Percentiles rank a stretch among this genome's conserved stretches.
These are phyloP conservation scores for Boletus chippewaensis DNA, from an alignment of 1,284 basidiomycete species.

Conservation along the genomic window DNA sequence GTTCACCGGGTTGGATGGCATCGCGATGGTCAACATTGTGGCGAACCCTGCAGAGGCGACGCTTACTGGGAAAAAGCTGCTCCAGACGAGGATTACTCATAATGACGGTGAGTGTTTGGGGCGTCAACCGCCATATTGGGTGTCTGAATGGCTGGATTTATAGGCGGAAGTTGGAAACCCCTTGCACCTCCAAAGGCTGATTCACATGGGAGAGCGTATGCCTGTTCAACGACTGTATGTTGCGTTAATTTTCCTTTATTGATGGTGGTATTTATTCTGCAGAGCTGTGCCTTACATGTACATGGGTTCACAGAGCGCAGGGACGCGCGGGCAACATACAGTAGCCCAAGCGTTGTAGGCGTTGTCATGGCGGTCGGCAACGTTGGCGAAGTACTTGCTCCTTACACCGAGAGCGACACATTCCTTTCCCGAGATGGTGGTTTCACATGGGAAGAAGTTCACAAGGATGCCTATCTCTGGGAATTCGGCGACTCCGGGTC, in stretches of 20 bases:
- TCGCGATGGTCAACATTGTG: slow-evolving; percentile 90
- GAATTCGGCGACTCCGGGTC: slow-evolving; percentile 98
- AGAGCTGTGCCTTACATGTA: slow-evolving; percentile 84
- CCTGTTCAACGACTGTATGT: slow-evolving; percentile 62
- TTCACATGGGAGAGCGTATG: slow-evolving; percentile 70
- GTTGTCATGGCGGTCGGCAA: slow-evolving; percentile 97
- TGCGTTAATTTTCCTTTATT: neutral
- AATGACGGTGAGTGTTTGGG: slow-evolving; percentile 70
- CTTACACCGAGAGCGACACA: slow-evolving; percentile 87
- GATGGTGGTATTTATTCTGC: slow-evolving; percentile 3
- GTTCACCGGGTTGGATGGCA: slow-evolving; percentile 93
- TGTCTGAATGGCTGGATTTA: neutral
- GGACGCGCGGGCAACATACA: slow-evolving; percentile 88
- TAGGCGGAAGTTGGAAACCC: slow-evolving; percentile 83
- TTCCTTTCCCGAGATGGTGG: slow-evolving; percentile 96
- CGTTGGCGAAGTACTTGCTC: slow-evolving; percentile 77
- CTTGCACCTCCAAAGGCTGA: slow-evolving; percentile 73
- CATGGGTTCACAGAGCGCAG: slow-evolving; percentile 94
- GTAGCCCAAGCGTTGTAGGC: slow-evolving; percentile 86
- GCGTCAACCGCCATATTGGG: neutral
- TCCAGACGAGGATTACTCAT: slow-evolving; percentile 89
- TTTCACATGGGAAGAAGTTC: slow-evolving; percentile 97
- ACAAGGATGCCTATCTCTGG: slow-evolving; percentile 97
- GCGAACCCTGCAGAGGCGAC: slow-evolving; percentile 74
- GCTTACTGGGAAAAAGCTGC: slow-evolving; percentile 66